Conservation (phyloP, 2,329 filamentous ascomycete genomes). For the Ceratocystis albifundus region DNA sequence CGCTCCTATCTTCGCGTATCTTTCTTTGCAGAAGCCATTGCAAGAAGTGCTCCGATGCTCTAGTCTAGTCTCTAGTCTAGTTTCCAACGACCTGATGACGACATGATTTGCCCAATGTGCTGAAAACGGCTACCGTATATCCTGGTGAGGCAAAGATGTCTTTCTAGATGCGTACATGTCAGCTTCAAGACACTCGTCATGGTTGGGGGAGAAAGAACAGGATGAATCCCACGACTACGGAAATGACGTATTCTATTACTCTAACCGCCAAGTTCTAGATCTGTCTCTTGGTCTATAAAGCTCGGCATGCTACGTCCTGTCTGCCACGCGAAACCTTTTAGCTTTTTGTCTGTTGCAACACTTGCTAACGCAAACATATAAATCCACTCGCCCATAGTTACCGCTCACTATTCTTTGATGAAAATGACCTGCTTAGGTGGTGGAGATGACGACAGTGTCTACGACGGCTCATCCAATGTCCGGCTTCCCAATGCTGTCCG, state of each 20-base stretch:
- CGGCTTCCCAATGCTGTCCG: constrained; percentile 42
- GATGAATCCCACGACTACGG: background rate
- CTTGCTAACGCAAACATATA: background rate
- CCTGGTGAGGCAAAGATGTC: background rate
- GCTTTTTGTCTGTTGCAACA: background rate
- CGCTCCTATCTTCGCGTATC: too few species aligned
- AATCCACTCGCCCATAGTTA: background rate
- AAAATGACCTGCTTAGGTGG: constrained; percentile 13
- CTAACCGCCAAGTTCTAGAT: background rate
- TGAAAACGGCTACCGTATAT: background rate
- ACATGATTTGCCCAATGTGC: background rate
- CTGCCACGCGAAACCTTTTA: background rate
- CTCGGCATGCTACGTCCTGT: background rate
- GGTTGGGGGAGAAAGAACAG: background rate
- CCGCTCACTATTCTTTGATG: background rate
- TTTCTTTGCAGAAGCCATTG: too few species aligned
- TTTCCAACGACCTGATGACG: background rate
- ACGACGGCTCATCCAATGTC: background rate
- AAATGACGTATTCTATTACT: background rate
- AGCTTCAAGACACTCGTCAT: background rate
- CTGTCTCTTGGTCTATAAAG: background rate
- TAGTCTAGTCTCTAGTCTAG: too few species aligned
- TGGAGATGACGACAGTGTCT: constrained; percentile 12
- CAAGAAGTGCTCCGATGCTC: too few species aligned
- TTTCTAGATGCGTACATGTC: background rate